phyloP scores from a whole-genome alignment of 2,329 filamentous ascomycete genomes.

The Paraphaeosphaeria sporulosa region DNA sequence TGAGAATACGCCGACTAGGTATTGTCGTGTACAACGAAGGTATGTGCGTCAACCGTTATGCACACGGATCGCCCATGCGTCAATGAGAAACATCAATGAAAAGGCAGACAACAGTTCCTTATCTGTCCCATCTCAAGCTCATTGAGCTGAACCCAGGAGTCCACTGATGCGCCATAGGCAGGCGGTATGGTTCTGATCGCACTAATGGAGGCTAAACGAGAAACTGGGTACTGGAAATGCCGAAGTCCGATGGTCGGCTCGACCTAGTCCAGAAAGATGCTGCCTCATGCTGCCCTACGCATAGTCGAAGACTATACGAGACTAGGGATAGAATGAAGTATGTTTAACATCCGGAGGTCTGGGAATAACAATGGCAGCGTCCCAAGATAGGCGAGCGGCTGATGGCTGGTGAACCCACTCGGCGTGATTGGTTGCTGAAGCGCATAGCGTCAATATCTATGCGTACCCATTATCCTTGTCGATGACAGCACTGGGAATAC shows the following conservation, averaged over 20 bases:
- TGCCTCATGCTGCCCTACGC: background rate
- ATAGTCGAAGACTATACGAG: background rate
- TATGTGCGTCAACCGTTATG: too few relatives aligned
- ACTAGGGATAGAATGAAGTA: background rate
- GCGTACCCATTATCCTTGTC: background rate
- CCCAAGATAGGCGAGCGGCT: background rate
- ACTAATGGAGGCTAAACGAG: background rate
- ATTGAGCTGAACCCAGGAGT: too few relatives aligned
- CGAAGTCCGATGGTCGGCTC: background rate
- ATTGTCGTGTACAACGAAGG: too few relatives aligned
- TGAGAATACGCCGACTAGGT: too few relatives aligned
- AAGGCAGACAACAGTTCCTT: too few relatives aligned
- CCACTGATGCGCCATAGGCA: background rate
- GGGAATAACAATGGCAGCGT: background rate
- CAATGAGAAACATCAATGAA: too few relatives aligned
- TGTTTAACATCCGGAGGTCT: background rate
- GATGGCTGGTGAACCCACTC: background rate
- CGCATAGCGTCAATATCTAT: slow-evolving; percentile 5
- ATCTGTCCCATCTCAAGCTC: too few relatives aligned
- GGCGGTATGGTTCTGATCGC: background rate
- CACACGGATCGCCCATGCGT: too few relatives aligned
- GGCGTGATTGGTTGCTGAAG: slow-evolving; percentile 3
- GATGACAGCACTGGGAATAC: slow-evolving; percentile 2
- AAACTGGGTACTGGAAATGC: background rate
- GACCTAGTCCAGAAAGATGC: background rate